Evolutionary conservation across 345 rosid genomes (phyloP), one percentile per base, ranked within the genome.

Genomic region (Durio zibethinus): DNA sequence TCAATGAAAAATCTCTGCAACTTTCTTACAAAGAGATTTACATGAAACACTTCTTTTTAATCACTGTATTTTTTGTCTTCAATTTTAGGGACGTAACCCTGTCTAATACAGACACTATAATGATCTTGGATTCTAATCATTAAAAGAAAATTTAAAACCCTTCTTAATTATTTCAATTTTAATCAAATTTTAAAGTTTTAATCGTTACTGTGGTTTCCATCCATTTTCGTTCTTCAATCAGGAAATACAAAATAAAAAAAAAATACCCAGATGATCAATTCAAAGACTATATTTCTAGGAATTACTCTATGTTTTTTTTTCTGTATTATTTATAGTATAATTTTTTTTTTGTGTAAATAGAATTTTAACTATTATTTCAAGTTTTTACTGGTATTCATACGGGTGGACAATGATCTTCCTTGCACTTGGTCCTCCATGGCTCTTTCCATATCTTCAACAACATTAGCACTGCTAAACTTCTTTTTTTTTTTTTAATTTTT

Each of bases 361-460:
- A 15, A 10, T 31, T 73, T 60, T 2, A 59, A 73, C 69, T 80
- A 67, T 54, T 21, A 40, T n/a, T 27, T 61, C 3, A 70, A 43
- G 18, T 10, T 50, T 67, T 29, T 21, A 69, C 75, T 64, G 77
- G 72, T 75, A 60, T 80, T 84, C 61, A 76, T 82, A 79, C 85
- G 88, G 84, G 77, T 88, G 87, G 87, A 75, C 87, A 84, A 75
- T 76, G 83, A 82, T 85, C 82, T 86, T 82, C 27, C 60, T 69
- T 77, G 82, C 89, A 86, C 84, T 86, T 89, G 94, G 87, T 72
- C 79, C 69, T 85, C 87, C 88, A 83, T 81, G 77, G 78, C 79
- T 81, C 42, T 59, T 77, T 85, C 85, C 83, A 40, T 85, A 40
- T 62, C 77, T 79, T 80, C 79, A 76, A 78, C 84, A 80, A 81